Evolutionary conservation across 345 rosid genomes (phyloP).

Genomic region (Eucalyptus virginea): DNA sequence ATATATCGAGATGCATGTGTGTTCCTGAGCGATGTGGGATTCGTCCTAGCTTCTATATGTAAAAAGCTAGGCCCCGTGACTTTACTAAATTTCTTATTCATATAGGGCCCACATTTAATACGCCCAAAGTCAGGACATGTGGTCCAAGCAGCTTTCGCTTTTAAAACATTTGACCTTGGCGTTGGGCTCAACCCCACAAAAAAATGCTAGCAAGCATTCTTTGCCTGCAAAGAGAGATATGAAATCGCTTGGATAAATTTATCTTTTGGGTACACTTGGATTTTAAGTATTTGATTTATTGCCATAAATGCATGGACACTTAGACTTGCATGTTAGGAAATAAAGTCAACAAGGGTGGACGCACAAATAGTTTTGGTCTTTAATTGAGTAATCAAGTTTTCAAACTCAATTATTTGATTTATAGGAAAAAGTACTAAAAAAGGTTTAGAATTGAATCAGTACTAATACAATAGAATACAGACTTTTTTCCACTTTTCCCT

Average conservation of each 20-base stretch:
- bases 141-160: neutral
- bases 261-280: neutral
- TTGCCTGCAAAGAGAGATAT: neutral
- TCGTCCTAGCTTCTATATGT: neutral
- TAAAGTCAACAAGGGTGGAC: neutral
- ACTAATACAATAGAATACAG: rapidly evolving
- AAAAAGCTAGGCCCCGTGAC: neutral
- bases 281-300: neutral
- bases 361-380: neutral
- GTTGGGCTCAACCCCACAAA: neutral
- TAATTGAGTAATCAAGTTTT: neutral
- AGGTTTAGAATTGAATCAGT: rapidly evolving
- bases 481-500: neutral
- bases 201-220: neutral
- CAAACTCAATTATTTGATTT: neutral
- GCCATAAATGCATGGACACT: neutral
- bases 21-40: neutral
- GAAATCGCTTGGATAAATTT: neutral
- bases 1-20: neutral
- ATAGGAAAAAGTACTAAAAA: no score
- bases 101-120: neutral
- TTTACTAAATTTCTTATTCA: neutral
- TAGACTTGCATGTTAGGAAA: neutral
- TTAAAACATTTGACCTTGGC: neutral
- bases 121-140: neutral